Base-by-base conservation (phyloP, 2,329 filamentous ascomycete species). In the Neopestalotiopsis sp. region DNA sequence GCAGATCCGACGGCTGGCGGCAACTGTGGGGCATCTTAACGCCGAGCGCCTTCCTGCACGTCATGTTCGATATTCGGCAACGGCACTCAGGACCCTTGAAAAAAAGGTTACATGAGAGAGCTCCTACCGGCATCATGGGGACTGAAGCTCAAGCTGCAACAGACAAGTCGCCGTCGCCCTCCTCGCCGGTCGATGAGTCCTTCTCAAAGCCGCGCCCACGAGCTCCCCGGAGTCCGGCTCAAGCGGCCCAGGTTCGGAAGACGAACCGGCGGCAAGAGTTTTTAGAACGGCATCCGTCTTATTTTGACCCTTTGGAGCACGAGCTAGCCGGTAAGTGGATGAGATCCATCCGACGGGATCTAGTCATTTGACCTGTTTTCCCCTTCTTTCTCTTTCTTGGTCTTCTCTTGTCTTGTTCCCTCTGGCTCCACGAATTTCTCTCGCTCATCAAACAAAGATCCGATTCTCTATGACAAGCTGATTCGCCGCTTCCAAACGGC, bases 261-360 rank as follows among this genome's bases (percentile, higher is more conserved):
- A 94, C 92, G 80, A 97, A 97, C 80, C 87, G 94, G 65, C 88
- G 94, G 14, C 91, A 92, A 73, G 90, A 91, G 74, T 97, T 94
- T 76, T 85, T 97, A 30, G 88, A 91, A 70, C 83, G 88, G 4
- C 88, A 95, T 76, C 90, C 91, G 2, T 87, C 89, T 67, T 97
- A 97, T 81, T 92, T 95, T 77, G 72, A 79, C 40, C 84, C 78
- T 20, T 70, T 82, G 3, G 87, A 90, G 59, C 87, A 89, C 69
- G 87, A 90, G 74, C 81, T 89, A 49, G 85, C 86, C 30, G 83
- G 86, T 87, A 74, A 34, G 80, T 68, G 72, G 57, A 10, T 38
- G 17, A 32, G 24, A 34, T 7, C 32, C 6, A 40, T 53, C 68
- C 20, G 20, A 28, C 49, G 30, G 45, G 53, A n/a, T 34, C 20